These are phyloP conservation scores for Priceomyces medius DNA, from an alignment of 805 yeast genomes.

Conservation along the genomic window DNA sequence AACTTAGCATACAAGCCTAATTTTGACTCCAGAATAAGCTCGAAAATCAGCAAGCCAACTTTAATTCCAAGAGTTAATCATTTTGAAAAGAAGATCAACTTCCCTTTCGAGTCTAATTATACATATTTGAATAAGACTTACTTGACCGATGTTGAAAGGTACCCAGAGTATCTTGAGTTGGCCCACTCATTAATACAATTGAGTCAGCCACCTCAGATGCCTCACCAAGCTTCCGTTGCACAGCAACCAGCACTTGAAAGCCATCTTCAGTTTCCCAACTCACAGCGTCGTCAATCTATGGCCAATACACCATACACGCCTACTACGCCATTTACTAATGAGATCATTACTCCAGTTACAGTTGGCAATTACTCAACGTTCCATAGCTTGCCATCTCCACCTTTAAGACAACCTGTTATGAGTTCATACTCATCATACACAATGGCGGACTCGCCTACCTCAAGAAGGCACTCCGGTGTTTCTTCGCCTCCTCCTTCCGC, in stretches of 20 bases:
- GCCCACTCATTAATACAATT: slow-evolving; percentile 43
- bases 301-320: slow-evolving; percentile 3
- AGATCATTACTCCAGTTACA: background rate
- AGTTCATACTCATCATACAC: slow-evolving; percentile 1
- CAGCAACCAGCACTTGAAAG: background rate
- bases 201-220: slow-evolving; percentile 15
- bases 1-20: slow-evolving; percentile 25
- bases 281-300: background rate
- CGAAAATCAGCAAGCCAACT: slow-evolving; percentile 12
- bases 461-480: slow-evolving; percentile 7
- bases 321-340: slow-evolving; percentile 4
- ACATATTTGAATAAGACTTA: slow-evolving; percentile 50
- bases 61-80: slow-evolving; percentile 18
- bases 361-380: background rate
- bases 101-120: slow-evolving; percentile 55
- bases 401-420: slow-evolving; percentile 3
- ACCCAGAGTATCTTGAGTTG: slow-evolving; percentile 49
- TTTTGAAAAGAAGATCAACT: slow-evolving; percentile 41
- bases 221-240: slow-evolving; percentile 11
- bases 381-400: slow-evolving; percentile 17
- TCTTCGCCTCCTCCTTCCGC: slow-evolving; percentile 12
- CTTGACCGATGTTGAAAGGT: slow-evolving; percentile 46
- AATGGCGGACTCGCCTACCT: slow-evolving; percentile 4
- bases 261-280: background rate
- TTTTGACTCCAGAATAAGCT: slow-evolving; percentile 35